phyloP scores from a whole-genome alignment of 179 eudicot species.

The Corrigiola litoralis region DNA sequence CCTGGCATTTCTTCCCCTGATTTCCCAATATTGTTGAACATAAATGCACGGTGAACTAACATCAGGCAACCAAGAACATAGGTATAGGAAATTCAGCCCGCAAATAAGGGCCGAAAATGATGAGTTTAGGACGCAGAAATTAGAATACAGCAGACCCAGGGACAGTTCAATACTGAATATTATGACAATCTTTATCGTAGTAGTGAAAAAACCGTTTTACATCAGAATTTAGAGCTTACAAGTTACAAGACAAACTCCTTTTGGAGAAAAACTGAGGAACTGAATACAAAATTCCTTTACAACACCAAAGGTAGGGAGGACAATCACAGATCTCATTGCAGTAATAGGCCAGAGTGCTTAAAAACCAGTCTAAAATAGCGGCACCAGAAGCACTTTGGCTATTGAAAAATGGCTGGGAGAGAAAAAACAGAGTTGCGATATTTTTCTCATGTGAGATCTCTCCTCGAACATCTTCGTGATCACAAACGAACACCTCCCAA shows the following conservation, averaged over 20 bases:
- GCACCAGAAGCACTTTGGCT: conserved; percentile 22
- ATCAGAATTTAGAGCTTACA: no score
- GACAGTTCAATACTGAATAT: no score
- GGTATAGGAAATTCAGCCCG: no score
- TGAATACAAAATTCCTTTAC: background rate
- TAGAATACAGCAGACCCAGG: no score
- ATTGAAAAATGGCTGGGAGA: conserved; percentile 17
- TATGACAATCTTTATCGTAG: no score
- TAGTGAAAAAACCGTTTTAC: no score
- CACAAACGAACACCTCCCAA: conserved; percentile 19
- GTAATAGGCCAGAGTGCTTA: conserved; percentile 24
- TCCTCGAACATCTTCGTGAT: conserved; percentile 23
- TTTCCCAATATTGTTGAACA: no score
- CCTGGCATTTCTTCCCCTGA: no score
- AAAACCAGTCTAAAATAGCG: conserved; percentile 29
- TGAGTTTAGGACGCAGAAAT: no score
- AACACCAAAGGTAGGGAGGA: conserved; percentile 27
- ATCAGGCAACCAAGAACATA: no score
- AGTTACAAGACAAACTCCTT: conserved; percentile 20
- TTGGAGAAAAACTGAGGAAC: conserved; percentile 9
- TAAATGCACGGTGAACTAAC: no score
- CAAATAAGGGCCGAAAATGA: no score
- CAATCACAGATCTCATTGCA: conserved; percentile 26
- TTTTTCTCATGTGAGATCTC: conserved; percentile 21
- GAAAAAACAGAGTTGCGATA: conserved; percentile 23